Evolutionary conservation across 768 basidiomycete genomes (phyloP), one percentile per base, ranked within the genome.

Genomic region (Pleurotus sapidus): DNA sequence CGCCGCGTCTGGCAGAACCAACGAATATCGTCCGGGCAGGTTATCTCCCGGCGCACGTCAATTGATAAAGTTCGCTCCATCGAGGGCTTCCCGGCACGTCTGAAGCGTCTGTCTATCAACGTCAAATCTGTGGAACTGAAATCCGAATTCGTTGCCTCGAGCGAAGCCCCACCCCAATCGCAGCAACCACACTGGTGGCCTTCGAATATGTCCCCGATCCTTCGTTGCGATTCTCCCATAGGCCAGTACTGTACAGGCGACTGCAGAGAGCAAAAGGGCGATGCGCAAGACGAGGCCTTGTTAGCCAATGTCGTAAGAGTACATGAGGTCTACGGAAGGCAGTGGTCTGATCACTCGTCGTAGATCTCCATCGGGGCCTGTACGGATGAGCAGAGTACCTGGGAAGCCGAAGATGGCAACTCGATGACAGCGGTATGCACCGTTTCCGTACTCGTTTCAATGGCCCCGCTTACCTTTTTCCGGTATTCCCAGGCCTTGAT

Each of bases 311-410:
- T 75, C 55, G 73, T 74, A 51, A 15, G 71, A 65, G n/a, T 24
- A 27, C 30, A 20, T 11, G 7, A 34, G 30, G 30, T 34, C 30
- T 9, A 34, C 11, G 30, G 30, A 34, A 34, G 3, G 30, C 30
- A 34, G 30, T 9, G 30, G 30, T 8, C 30, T 34, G 12, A 5
- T 8, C 15, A 1, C 37, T 9, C 47, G 20, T 3, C 7, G 11
- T 37, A 77, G 74, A 72, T 76, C 18, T 70, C 72, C 7, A 46
- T 77, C 37, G 68, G 72, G 0, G 72, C 75, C 0, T 70, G 72
- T 8, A 72, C 71, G n/a, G 76, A 77, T 56, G 64, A 67, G 18
- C 74, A 77, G 57, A 50, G 65, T 25, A 66, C 75, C 12, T 76
- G 74, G 74, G 72, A 76, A 34, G 70, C 69, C 49, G 55, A 46